phyloP scores from a whole-genome alignment of 2,329 filamentous ascomycete species.

The Esteya vermicola region DNA sequence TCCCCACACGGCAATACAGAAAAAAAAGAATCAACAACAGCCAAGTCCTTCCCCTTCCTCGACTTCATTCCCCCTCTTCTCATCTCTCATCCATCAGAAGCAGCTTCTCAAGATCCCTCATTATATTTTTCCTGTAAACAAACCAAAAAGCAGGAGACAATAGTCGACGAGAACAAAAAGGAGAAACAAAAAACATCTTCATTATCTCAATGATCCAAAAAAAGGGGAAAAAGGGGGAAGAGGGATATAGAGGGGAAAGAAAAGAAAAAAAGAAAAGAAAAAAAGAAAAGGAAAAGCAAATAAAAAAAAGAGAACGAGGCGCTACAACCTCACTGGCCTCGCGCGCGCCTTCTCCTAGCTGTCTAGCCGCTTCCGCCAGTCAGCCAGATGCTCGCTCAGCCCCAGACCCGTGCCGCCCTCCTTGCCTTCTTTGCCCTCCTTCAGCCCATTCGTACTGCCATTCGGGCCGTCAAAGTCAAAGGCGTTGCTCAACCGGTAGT shows the following conservation, averaged over 20 bases:
- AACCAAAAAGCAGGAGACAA: no score
- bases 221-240: no score
- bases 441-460: constrained; percentile 6
- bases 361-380: constrained; percentile 70
- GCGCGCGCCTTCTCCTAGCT: constrained; percentile 11
- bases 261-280: background rate
- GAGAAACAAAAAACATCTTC: background rate
- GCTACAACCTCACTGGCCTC: no score
- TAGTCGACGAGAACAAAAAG: no score
- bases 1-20: no score
- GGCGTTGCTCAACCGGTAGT: constrained; percentile 76
- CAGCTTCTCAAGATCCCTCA: no score
- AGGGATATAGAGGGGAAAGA: background rate
- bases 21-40: no score
- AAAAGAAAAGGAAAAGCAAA: background rate
- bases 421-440: constrained; percentile 25
- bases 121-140: no score
- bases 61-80: no score
- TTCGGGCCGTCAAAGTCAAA: constrained; percentile 64
- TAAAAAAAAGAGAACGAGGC: constrained; percentile 1
- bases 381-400: constrained; percentile 58
- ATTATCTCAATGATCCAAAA: no score
- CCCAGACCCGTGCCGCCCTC: constrained; percentile 30
- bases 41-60: no score
- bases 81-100: no score